Evolutionary conservation across 2,329 filamentous ascomycete species (phyloP).

Genomic region (Xylariaceae sp.): DNA sequence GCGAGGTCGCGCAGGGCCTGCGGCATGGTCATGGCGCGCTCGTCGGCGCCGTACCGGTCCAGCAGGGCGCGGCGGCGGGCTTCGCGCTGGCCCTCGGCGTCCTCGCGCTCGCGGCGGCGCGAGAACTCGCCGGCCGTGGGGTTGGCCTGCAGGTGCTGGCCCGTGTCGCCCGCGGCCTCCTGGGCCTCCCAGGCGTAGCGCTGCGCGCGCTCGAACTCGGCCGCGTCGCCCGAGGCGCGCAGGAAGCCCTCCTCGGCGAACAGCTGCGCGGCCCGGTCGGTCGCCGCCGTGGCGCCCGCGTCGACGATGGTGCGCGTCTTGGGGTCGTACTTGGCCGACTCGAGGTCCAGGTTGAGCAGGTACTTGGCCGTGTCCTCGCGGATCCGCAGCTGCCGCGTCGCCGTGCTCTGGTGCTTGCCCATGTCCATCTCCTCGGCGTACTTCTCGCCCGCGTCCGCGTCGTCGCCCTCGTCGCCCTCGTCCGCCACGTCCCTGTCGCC

Average conservation of each 20-base stretch:
- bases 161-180: constrained; percentile 70
- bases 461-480: constrained; percentile 42
- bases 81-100: constrained; percentile 60
- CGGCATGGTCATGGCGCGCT: constrained; percentile 45
- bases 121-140: constrained; percentile 85
- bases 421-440: constrained; percentile 97
- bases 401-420: constrained; percentile 85
- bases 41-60: constrained; percentile 74
- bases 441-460: constrained; percentile 55
- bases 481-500: too few species aligned
- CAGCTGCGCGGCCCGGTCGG: constrained; percentile 72
- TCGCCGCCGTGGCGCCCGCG: constrained; percentile 69
- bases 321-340: constrained; percentile 95
- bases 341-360: constrained; percentile 84
- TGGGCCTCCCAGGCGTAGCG: constrained; percentile 93
- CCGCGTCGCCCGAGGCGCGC: constrained; percentile 80
- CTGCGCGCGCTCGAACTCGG: constrained; percentile 85
- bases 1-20: constrained; percentile 58
- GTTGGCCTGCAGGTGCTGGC: constrained; percentile 88
- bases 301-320: constrained; percentile 91
- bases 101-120: constrained; percentile 71
- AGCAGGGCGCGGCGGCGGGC: constrained; percentile 63
- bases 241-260: constrained; percentile 93
- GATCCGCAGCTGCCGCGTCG: constrained; percentile 82
- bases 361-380: constrained; percentile 98